These are phyloP conservation scores for Rostrohypoxylon terebratum DNA, from an alignment of 495 filamentous ascomycete genomes.

Conservation along the genomic window DNA sequence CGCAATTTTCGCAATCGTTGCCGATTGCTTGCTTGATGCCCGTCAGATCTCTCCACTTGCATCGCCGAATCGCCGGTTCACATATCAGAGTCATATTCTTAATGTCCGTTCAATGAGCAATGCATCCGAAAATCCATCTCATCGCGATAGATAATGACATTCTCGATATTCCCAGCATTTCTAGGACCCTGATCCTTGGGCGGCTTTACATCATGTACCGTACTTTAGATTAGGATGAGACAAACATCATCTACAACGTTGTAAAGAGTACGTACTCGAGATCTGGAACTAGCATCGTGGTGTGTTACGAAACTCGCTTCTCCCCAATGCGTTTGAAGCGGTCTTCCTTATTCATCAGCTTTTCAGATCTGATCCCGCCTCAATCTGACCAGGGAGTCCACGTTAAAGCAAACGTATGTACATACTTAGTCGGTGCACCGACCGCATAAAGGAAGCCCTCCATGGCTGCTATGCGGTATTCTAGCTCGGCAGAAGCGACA, in stretches of 20 bases:
- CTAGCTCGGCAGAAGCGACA: conserved; percentile 33
- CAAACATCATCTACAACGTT: conserved; percentile 14
- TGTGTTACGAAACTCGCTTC: conserved; percentile 45
- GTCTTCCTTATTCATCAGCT: conserved; percentile 26
- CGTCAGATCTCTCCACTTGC: conserved; percentile 25
- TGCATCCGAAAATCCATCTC: conserved; percentile 16
- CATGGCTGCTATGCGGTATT: not conserved
- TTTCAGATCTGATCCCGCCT: conserved; percentile 19
- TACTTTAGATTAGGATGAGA: conserved; percentile 1
- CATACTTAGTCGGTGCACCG: not conserved
- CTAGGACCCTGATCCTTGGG: not conserved
- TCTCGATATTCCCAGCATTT: not conserved
- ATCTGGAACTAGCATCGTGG: conserved; percentile 21
- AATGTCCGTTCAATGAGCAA: not conserved
- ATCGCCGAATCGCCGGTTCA: not conserved
- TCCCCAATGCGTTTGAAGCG: conserved; percentile 36
- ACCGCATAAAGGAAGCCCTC: conserved; percentile 29
- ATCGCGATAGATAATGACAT: conserved; percentile 11
- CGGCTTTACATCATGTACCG: conserved; percentile 1
- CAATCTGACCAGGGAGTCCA: conserved; percentile 22
- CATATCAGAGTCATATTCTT: not conserved
- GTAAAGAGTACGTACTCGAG: conserved; percentile 4
- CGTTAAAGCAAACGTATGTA: conserved; percentile 26
- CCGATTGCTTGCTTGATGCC: conserved; percentile 22
- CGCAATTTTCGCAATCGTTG: conserved; percentile 6